Evolutionary conservation across 805 yeast species (phyloP).

Genomic region (Cyberlindnera mississippiensis): DNA sequence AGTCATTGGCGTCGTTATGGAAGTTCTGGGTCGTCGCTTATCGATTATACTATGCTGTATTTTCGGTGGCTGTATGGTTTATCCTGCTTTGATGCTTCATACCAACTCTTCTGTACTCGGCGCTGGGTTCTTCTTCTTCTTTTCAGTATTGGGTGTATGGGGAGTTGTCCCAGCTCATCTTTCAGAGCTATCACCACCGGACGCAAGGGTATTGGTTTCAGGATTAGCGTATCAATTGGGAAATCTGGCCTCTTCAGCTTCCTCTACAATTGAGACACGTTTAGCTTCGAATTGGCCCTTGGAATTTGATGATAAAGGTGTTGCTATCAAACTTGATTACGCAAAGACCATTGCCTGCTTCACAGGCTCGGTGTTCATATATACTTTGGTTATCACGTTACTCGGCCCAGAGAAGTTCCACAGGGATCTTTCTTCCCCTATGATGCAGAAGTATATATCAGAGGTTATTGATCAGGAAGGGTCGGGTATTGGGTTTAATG

Average conservation of each 20-base stretch:
- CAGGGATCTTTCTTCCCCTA: slow-evolving; percentile 31
- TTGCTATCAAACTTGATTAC: slow-evolving; percentile 39
- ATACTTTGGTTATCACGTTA: slow-evolving; percentile 41
- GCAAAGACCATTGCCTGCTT: slow-evolving; percentile 69
- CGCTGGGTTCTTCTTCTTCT: slow-evolving; percentile 63
- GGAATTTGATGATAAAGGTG: slow-evolving; percentile 30
- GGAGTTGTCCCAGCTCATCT: slow-evolving; percentile 67
- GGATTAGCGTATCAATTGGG: slow-evolving; percentile 70
- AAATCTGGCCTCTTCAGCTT: slow-evolving; percentile 67
- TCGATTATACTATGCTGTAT: slow-evolving; percentile 48
- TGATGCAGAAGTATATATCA: slow-evolving; percentile 28
- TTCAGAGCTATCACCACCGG: slow-evolving; percentile 63
- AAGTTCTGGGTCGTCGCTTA: slow-evolving; percentile 62
- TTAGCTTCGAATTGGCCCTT: slow-evolving; percentile 60
- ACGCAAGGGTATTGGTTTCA: slow-evolving; percentile 56
- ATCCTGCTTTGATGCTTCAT: slow-evolving; percentile 50
- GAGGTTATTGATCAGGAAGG: slow-evolving; percentile 16
- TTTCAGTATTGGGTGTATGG: slow-evolving; percentile 69
- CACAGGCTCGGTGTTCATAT: slow-evolving; percentile 62
- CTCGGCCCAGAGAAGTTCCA: slow-evolving; percentile 57
- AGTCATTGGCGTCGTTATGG: slow-evolving; percentile 50
- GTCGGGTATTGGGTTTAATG: too few species aligned
- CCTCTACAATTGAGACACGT: slow-evolving; percentile 64
- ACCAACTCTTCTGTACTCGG: slow-evolving; percentile 41
- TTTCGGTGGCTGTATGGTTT: slow-evolving; percentile 55